Evolutionary conservation across 2,329 filamentous ascomycete species (phyloP).

Genomic region (Fusarium sororula): DNA sequence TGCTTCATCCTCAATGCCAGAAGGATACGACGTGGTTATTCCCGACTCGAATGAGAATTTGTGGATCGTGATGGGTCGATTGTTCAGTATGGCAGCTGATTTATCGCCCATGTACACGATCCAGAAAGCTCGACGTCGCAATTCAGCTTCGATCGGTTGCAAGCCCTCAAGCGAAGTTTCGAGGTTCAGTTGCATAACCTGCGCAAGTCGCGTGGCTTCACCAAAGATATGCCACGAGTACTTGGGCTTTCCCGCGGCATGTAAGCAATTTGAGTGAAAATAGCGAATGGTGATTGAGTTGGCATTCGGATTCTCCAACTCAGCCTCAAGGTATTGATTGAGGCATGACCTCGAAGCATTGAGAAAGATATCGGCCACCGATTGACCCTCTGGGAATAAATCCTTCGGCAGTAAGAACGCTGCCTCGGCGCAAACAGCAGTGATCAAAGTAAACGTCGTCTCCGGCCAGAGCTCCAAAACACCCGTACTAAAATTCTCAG

Average conservation of each 20-base stretch:
- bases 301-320: slow-evolving; percentile 53
- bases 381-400: slow-evolving; percentile 51
- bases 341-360: slow-evolving; percentile 51
- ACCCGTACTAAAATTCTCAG: slow-evolving; percentile 12
- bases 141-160: slow-evolving; percentile 49
- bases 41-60: slow-evolving; percentile 53
- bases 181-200: slow-evolving; percentile 55
- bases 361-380: slow-evolving; percentile 50
- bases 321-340: slow-evolving; percentile 51
- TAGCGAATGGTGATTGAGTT: slow-evolving; percentile 56
- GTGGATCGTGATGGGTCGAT: slow-evolving; percentile 55
- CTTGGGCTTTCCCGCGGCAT: slow-evolving; percentile 53
- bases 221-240: slow-evolving; percentile 58
- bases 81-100: slow-evolving; percentile 51
- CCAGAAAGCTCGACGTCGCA: slow-evolving; percentile 51
- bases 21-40: slow-evolving; percentile 50
- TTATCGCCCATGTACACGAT: slow-evolving; percentile 54
- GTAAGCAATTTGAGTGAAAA: slow-evolving; percentile 57
- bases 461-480: slow-evolving; percentile 47
- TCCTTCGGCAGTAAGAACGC: slow-evolving; percentile 52
- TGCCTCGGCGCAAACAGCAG: slow-evolving; percentile 54
- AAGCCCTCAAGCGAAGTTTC: slow-evolving; percentile 50
- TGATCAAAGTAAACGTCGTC: slow-evolving; percentile 53
- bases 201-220: slow-evolving; percentile 53
- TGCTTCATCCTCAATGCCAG: slow-evolving; percentile 43